Percentiles rank a stretch among this genome's conserved stretches.
Conservation (phyloP, 345 rosid genomes). For the Gossypium ekmanianum region DNA sequence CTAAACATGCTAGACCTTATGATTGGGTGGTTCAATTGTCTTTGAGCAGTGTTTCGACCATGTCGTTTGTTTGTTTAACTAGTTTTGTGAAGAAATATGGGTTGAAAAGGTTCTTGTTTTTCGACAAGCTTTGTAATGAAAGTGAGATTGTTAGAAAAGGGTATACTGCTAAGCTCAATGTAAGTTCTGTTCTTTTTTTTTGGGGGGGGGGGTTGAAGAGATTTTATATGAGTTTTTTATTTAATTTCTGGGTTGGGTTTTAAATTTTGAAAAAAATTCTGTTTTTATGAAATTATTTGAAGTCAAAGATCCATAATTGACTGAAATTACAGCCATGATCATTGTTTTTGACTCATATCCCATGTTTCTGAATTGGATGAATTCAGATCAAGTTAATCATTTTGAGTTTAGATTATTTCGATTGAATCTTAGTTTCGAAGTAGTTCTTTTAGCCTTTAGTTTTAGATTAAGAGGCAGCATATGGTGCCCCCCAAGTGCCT, state of each 20-base stretch:
- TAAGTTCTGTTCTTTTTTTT: slow-evolving; percentile 26
- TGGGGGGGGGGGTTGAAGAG: background rate
- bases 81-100: slow-evolving; percentile 62
- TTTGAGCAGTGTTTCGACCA: slow-evolving; percentile 56
- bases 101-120: slow-evolving; percentile 70
- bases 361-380: no score
- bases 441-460: no score
- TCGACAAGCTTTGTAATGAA: slow-evolving; percentile 86
- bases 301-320: background rate
- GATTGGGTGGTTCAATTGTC: slow-evolving; percentile 80
- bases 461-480: no score
- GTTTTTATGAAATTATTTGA: background rate
- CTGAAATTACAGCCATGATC: background rate
- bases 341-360: background rate
- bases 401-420: no score
- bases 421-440: no score
- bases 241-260: background rate
- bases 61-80: slow-evolving; percentile 71
- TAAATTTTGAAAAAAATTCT: background rate
- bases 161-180: slow-evolving; percentile 76
- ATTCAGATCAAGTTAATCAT: no score
- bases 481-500: background rate
- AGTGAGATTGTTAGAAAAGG: slow-evolving; percentile 71
- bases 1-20: slow-evolving; percentile 61
- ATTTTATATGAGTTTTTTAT: background rate